phyloP scores from a whole-genome alignment of 2,329 filamentous ascomycete species.

The Tolypocladium pustulatum region DNA sequence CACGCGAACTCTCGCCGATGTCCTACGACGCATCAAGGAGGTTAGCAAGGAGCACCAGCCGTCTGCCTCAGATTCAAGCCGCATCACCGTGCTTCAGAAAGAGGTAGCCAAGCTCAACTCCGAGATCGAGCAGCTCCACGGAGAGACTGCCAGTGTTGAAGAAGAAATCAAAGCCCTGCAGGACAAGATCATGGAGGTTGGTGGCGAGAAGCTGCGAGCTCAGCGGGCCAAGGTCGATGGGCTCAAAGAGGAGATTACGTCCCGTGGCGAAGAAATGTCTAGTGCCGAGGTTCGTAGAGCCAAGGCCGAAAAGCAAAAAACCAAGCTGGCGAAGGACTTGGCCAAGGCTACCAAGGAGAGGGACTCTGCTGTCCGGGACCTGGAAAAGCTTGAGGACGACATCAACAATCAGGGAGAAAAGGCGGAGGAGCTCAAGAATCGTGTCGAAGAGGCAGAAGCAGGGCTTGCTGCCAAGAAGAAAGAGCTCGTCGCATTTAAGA shows the following conservation, averaged over 20 bases:
- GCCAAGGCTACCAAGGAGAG: conserved; percentile 72
- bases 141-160: conserved; percentile 82
- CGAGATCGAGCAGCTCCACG: conserved; percentile 69
- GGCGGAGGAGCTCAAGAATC: conserved; percentile 60
- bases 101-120: conserved; percentile 65
- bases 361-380: conserved; percentile 57
- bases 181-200: conserved; percentile 96
- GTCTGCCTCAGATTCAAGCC: conserved; percentile 68
- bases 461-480: conserved; percentile 68
- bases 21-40: conserved; percentile 77
- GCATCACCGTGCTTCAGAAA: conserved; percentile 63
- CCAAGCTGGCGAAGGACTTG: conserved; percentile 77
- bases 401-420: conserved; percentile 66
- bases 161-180: conserved; percentile 87
- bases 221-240: conserved; percentile 88
- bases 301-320: conserved; percentile 87
- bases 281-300: conserved; percentile 77
- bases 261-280: conserved; percentile 71
- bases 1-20: conserved; percentile 73
- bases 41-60: conserved; percentile 71
- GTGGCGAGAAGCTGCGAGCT: conserved; percentile 80
- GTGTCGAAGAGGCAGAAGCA: conserved; percentile 74
- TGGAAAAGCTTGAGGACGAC: conserved; percentile 69
- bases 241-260: conserved; percentile 74
- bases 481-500: conserved; percentile 69